These are phyloP conservation scores for Phycomyces blakesleeanus DNA, from an alignment of 192 early-diverging fungal genomes.

Conservation along the genomic window DNA sequence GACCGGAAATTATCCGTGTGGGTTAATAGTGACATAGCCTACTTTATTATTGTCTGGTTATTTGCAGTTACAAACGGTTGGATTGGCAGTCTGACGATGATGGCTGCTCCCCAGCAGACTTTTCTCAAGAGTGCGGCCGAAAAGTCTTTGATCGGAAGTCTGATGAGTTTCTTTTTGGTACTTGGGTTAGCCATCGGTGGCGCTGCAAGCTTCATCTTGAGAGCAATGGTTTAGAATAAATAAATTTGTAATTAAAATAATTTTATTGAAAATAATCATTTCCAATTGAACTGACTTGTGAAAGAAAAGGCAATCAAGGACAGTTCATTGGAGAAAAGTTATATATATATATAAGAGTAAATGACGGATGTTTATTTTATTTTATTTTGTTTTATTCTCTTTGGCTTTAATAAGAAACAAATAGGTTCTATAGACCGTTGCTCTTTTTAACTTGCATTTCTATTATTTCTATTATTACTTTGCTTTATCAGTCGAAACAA, in stretches of 20 bases:
- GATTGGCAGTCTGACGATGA: constrained; percentile 59
- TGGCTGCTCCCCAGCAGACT: constrained; percentile 45
- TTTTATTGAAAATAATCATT: background rate
- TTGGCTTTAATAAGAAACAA: too few relatives aligned
- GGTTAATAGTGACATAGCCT: constrained; percentile 42
- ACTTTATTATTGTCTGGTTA: constrained; percentile 50
- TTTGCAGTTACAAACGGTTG: constrained; percentile 70
- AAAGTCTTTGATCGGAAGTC: constrained; percentile 59
- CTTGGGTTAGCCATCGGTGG: constrained; percentile 69
- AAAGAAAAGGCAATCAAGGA: too few relatives aligned
- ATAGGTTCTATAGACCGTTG: too few relatives aligned
- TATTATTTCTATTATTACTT: too few relatives aligned
- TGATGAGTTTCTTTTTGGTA: constrained; percentile 62
- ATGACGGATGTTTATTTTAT: too few relatives aligned
- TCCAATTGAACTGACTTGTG: too few relatives aligned
- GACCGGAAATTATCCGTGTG: constrained; percentile 34
- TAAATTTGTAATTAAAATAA: background rate
- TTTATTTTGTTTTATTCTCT: too few relatives aligned
- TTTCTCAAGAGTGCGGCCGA: constrained; percentile 33
- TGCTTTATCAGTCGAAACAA: too few relatives aligned
- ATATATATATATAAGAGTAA: too few relatives aligned
- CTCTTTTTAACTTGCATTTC: too few relatives aligned
- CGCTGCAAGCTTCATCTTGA: constrained; percentile 46
- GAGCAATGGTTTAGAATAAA: constrained; percentile 31
- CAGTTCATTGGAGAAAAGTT: too few relatives aligned